A percentile compares a stretch with the other conserved stretches of the same genome.
Conservation (phyloP, 768 basidiomycete genomes). For the Naematelia aurantialba region DNA sequence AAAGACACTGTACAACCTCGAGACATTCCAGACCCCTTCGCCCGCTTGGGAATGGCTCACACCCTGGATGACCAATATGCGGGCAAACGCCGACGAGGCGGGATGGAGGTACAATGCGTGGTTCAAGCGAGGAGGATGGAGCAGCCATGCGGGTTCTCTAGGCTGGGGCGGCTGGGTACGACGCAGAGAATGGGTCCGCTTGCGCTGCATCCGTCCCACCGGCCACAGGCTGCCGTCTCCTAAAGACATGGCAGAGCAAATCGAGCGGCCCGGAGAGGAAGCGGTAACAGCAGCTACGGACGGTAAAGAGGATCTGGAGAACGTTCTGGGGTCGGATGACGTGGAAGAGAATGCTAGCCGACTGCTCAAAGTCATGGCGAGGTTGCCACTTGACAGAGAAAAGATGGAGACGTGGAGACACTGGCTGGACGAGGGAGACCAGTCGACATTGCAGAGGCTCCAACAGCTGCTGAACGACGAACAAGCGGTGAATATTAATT, state of each 20-base stretch:
- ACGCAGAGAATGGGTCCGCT: conserved; percentile 41
- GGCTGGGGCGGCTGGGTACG: conserved; percentile 46
- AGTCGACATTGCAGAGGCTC: conserved; percentile 1
- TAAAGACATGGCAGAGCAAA: background rate
- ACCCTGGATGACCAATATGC: conserved; percentile 47
- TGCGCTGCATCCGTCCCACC: conserved; percentile 16
- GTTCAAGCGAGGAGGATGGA: conserved; percentile 40
- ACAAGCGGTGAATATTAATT: conserved; percentile 24
- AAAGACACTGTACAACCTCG: conserved; percentile 38
- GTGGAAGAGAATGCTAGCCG: conserved; percentile 12
- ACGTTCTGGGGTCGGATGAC: background rate
- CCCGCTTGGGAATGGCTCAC: conserved; percentile 42
- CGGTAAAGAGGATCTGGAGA: background rate
- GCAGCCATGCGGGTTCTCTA: conserved; percentile 27
- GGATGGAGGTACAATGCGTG: conserved; percentile 47
- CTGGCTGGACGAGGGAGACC: conserved; percentile 20
- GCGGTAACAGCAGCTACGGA: background rate
- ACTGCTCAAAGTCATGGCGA: conserved; percentile 19
- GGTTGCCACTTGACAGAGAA: conserved; percentile 29
- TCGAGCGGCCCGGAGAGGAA: conserved; percentile 11
- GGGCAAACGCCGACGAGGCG: conserved; percentile 36
- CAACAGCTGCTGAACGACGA: conserved; percentile 17
- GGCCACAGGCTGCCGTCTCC: background rate
- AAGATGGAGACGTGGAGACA: conserved; percentile 34
- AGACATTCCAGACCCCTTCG: conserved; percentile 36